phyloP scores from a whole-genome alignment of 2,329 filamentous ascomycete genomes.

The Aspergillus sp. region DNA sequence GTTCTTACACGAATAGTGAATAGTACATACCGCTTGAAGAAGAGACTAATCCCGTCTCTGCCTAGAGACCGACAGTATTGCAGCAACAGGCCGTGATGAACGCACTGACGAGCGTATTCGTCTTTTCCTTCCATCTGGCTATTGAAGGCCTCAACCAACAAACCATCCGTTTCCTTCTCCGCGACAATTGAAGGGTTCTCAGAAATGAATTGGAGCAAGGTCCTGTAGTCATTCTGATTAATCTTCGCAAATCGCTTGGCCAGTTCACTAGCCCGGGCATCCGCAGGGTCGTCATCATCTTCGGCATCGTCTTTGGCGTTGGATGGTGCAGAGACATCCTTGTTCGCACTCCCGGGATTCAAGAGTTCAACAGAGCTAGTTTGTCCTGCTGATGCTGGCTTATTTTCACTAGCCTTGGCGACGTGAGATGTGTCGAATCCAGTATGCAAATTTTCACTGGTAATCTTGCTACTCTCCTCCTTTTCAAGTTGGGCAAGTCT shows the following conservation, averaged over 20 bases:
- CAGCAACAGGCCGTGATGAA: constrained; percentile 86
- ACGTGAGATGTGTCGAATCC: constrained; percentile 88
- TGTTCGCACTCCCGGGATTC: constrained; percentile 55
- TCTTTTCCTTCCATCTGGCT: constrained; percentile 71
- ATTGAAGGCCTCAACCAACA: constrained; percentile 89
- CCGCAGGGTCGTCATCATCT: constrained; percentile 61
- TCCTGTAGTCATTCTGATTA: constrained; percentile 66
- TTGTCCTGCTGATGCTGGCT: constrained; percentile 42
- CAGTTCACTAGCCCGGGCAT: constrained; percentile 69
- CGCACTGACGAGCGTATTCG: constrained; percentile 76
- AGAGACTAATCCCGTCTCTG: constrained; percentile 79
- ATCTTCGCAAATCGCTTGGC: constrained; percentile 82
- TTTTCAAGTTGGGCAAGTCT: constrained; percentile 80
- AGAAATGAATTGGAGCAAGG: constrained; percentile 72
- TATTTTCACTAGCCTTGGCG: constrained; percentile 52
- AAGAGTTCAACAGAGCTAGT: constrained; percentile 60
- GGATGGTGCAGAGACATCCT: constrained; percentile 47
- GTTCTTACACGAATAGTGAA: neutral
- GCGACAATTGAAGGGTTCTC: constrained; percentile 71
- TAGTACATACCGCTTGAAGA: constrained; percentile 72
- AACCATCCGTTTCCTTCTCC: constrained; percentile 83
- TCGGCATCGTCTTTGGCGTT: constrained; percentile 53
- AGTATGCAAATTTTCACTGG: constrained; percentile 80
- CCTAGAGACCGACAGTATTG: constrained; percentile 94
- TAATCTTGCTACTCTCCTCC: constrained; percentile 85